Conservation (phyloP, 306 rosid genomes). For the Sicyos edulis region DNA sequence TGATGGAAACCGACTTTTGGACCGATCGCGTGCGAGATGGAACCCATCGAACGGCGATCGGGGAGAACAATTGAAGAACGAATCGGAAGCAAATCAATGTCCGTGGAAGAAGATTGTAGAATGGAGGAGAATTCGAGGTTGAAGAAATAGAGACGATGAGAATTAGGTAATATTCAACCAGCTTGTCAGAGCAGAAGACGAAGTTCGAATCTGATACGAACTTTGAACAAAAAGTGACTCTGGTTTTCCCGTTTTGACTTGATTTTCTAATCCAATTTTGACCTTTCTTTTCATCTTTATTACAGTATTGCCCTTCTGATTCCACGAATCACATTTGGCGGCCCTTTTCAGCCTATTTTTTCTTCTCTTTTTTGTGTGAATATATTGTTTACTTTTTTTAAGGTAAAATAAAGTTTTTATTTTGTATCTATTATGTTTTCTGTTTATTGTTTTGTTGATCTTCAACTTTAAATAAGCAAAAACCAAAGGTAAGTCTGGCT, state of each 20-base stretch:
- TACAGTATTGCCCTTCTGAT: not conserved
- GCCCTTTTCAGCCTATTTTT: not conserved
- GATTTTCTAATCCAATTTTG: not conserved
- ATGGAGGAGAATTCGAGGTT: constrained; percentile 4
- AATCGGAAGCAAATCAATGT: not conserved
- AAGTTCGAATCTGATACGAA: constrained; percentile 6
- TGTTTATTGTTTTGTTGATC: no score
- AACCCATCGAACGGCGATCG: constrained; percentile 43
- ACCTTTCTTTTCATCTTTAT: not conserved
- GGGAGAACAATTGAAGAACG: not conserved
- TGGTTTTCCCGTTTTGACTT: constrained; percentile 10
- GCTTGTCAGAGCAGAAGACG: not conserved
- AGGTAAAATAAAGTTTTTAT: no score
- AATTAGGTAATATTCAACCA: not conserved
- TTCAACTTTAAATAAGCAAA: no score
- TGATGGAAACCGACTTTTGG: constrained; percentile 32
- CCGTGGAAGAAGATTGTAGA: not conserved
- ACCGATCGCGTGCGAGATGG: constrained; percentile 48
- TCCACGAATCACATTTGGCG: not conserved
- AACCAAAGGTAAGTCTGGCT: no score
- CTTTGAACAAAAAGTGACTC: not conserved
- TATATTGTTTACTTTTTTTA: no score
- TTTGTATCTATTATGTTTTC: no score
- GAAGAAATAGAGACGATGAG: not conserved
- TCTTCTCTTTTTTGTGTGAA: no score